Evolutionary conservation across 176 grass and related monocot genomes (phyloP).

Genomic region (Thalia dealbata): DNA sequence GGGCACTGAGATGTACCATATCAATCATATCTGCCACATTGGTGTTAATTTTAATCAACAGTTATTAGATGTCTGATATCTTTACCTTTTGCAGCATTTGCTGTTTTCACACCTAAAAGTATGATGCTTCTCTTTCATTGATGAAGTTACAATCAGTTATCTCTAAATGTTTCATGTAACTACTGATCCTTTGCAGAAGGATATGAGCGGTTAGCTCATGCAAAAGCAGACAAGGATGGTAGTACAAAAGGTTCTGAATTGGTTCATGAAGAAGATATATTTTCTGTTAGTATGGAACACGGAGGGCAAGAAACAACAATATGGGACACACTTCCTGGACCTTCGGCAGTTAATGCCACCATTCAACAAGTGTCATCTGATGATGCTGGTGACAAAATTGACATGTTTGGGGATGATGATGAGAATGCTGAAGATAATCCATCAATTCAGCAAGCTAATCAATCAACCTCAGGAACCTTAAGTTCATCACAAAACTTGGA

Average conservation of each 20-base stretch:
- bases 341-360: slow-evolving; percentile 39
- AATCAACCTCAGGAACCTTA: slow-evolving; percentile 28
- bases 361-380: slow-evolving; percentile 15
- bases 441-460: slow-evolving; percentile 25
- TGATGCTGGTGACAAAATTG: slow-evolving; percentile 50
- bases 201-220: slow-evolving; percentile 63
- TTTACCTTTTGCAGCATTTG: not conserved
- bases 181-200: slow-evolving; percentile 41
- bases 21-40: not conserved
- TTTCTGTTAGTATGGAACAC: slow-evolving; percentile 34
- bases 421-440: slow-evolving; percentile 41
- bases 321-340: slow-evolving; percentile 38
- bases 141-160: not conserved
- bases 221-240: slow-evolving; percentile 40
- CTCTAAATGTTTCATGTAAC: not conserved
- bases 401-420: slow-evolving; percentile 83
- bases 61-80: not conserved
- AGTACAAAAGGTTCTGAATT: slow-evolving; percentile 9
- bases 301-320: slow-evolving; percentile 34
- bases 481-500: not conserved
- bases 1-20: not conserved
- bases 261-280: slow-evolving; percentile 27
- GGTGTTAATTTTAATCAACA: not conserved
- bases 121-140: not conserved
- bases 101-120: not conserved